Evolutionary conservation across 1,284 basidiomycete genomes (phyloP).

Genomic region (Naganishia liquefaciens): DNA sequence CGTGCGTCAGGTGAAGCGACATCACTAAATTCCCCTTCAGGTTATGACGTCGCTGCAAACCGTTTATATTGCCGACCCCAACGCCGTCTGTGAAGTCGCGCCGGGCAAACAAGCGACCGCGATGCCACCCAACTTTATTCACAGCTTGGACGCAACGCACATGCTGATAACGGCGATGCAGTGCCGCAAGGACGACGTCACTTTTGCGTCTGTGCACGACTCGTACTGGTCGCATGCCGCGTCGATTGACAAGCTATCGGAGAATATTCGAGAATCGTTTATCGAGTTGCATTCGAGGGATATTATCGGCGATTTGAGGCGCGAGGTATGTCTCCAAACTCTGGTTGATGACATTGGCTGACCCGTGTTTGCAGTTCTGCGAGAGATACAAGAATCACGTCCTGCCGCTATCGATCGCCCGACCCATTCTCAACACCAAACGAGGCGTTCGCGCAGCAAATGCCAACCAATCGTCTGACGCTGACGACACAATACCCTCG

Average conservation of each 20-base stretch:
- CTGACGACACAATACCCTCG: slow-evolving; percentile 27
- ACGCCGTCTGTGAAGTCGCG: slow-evolving; percentile 76
- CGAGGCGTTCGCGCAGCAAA: slow-evolving; percentile 11
- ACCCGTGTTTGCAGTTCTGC: slow-evolving; percentile 61
- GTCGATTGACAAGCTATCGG: slow-evolving; percentile 85
- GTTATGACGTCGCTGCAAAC: slow-evolving; percentile 83
- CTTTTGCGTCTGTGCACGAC: slow-evolving; percentile 96
- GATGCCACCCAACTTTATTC: slow-evolving; percentile 99
- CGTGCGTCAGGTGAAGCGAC: neutral
- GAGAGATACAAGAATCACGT: slow-evolving; percentile 75
- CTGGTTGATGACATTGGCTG: neutral
- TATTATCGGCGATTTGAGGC: slow-evolving; percentile 63
- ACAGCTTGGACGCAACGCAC: slow-evolving; percentile 96
- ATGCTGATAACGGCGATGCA: slow-evolving; percentile 98
- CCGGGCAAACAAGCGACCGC: slow-evolving; percentile 86
- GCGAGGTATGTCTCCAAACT: slow-evolving; percentile 50
- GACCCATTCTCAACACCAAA: slow-evolving; percentile 30
- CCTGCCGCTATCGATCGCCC: slow-evolving; percentile 61
- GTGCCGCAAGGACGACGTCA: slow-evolving; percentile 71
- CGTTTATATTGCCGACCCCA: slow-evolving; percentile 91
- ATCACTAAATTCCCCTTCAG: slow-evolving; percentile 31
- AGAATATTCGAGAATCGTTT: slow-evolving; percentile 88
- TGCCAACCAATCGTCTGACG: slow-evolving; percentile 34
- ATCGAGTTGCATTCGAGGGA: slow-evolving; percentile 87
- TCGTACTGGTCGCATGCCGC: slow-evolving; percentile 98